A percentile compares a stretch with the other conserved stretches of the same genome.
These are phyloP conservation scores for Candida sanyaensis DNA, from an alignment of 1,139 yeast genomes.

Conservation along the genomic window DNA sequence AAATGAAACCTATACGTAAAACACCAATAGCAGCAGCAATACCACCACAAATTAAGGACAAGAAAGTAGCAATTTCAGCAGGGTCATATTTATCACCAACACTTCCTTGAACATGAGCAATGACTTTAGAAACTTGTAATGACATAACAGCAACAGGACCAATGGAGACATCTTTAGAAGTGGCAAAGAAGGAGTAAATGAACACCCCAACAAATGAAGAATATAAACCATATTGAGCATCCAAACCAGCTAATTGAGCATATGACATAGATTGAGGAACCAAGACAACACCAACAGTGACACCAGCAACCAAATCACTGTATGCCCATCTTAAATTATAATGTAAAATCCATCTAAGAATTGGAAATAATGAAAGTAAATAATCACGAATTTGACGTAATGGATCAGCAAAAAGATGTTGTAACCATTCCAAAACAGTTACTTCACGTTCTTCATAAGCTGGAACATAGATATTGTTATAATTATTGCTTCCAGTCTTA, in stretches of 20 bases:
- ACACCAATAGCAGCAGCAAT: constrained; percentile 82
- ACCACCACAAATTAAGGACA: constrained; percentile 82
- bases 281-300: constrained; percentile 88
- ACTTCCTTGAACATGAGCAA: constrained; percentile 56
- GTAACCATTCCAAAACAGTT: constrained; percentile 48
- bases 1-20: constrained; percentile 80
- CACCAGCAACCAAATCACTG: constrained; percentile 86
- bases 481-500: neutral
- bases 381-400: constrained; percentile 42
- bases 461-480: constrained; percentile 26
- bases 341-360: constrained; percentile 77
- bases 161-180: constrained; percentile 92
- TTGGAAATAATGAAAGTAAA: constrained; percentile 70
- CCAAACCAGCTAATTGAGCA: constrained; percentile 81
- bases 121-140: constrained; percentile 76
- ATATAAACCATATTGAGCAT: constrained; percentile 84
- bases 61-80: constrained; percentile 75
- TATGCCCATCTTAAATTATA: constrained; percentile 80
- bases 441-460: constrained; percentile 45
- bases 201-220: constrained; percentile 92
- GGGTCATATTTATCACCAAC: constrained; percentile 46
- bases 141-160: constrained; percentile 99
- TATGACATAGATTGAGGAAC: constrained; percentile 97
- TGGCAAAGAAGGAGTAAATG: constrained; percentile 87
- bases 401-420: constrained; percentile 43